Evolutionary conservation across 2,329 filamentous ascomycete genomes (phyloP).

Genomic region (Tympanopsis confertula): DNA sequence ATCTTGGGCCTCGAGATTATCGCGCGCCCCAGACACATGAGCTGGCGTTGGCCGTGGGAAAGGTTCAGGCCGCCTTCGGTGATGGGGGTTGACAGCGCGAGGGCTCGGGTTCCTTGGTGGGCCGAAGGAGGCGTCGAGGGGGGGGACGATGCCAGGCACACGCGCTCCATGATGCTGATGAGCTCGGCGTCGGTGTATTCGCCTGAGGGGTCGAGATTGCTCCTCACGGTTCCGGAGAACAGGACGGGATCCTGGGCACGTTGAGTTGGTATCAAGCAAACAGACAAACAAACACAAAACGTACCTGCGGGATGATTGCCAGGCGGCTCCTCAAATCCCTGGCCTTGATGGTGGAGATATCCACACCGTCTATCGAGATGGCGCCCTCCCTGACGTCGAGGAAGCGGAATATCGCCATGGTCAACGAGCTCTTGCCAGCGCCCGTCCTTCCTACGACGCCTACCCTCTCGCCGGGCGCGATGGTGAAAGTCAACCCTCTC

Average conservation of each 20-base stretch:
- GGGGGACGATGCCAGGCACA: conserved; percentile 4
- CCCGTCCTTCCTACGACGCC: neutral
- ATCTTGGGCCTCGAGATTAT: neutral
- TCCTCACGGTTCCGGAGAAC: conserved; percentile 8
- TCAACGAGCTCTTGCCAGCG: neutral
- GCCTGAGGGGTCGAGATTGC: conserved; percentile 9
- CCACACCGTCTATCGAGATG: neutral
- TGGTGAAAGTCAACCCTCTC: neutral
- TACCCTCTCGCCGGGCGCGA: neutral
- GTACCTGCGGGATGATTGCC: neutral
- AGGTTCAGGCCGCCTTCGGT: neutral
- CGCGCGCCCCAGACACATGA: neutral
- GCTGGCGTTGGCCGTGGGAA: neutral
- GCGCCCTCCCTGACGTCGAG: neutral
- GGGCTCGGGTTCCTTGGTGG: neutral
- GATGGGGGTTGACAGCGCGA: neutral
- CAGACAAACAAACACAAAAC: neutral
- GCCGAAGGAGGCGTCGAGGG: no score
- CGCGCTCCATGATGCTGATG: conserved; percentile 40
- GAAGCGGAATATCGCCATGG: neutral
- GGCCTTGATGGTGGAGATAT: neutral
- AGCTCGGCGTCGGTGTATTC: conserved; percentile 9
- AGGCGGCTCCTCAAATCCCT: neutral
- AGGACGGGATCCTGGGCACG: conserved; percentile 6
- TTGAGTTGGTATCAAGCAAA: neutral